phyloP scores from a whole-genome alignment of 257 asterid genomes.

The Solanum dulcamara region DNA sequence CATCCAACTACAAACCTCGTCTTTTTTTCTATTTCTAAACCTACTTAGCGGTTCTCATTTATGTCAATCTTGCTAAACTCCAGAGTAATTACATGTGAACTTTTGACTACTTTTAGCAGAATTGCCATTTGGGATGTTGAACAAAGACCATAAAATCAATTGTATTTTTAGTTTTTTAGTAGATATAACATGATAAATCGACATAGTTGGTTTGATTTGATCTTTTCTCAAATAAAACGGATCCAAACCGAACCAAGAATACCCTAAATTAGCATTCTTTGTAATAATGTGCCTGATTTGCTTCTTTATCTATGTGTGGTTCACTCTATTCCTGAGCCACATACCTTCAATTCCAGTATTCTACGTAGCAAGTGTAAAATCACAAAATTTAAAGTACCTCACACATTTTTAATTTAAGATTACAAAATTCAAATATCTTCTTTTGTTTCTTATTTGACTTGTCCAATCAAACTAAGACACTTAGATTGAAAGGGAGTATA shows the following conservation, averaged over 20 bases:
- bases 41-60: neutral
- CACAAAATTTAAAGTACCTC: neutral
- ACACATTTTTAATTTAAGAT: neutral
- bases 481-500: neutral
- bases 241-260: neutral
- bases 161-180: neutral
- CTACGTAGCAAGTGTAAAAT: neutral
- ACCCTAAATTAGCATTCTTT: neutral
- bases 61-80: neutral
- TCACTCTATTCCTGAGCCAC: neutral
- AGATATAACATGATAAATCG: neutral
- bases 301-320: neutral
- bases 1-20: neutral
- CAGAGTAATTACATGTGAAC: neutral
- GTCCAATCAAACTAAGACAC: neutral
- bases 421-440: neutral
- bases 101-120: neutral
- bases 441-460: neutral
- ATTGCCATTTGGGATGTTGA: neutral
- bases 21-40: neutral
- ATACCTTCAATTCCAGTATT: neutral
- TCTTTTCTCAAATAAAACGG: neutral
- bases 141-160: neutral
- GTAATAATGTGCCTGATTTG: neutral
- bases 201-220: neutral